phyloP scores from a whole-genome alignment of 1,284 basidiomycete genomes.

The Erythrobasidium hasegawianum region DNA sequence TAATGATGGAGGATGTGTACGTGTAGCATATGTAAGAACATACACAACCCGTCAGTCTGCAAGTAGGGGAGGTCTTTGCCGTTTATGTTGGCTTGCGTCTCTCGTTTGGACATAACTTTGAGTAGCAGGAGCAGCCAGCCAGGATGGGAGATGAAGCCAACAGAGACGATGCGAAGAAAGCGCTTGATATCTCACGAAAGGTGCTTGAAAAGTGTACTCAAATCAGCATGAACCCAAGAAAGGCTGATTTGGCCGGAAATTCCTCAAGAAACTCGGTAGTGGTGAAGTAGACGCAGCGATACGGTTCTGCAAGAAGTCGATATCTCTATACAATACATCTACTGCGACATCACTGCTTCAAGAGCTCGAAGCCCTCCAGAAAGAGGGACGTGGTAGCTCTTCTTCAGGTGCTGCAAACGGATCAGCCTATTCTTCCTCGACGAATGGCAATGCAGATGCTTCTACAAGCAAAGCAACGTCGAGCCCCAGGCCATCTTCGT shows the following conservation, averaged over 20 bases:
- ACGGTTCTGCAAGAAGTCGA: slow-evolving; percentile 86
- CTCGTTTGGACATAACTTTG: too few species aligned
- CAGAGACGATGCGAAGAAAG: slow-evolving; percentile 22
- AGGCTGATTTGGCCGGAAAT: slow-evolving; percentile 55
- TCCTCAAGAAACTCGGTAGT: slow-evolving; percentile 65
- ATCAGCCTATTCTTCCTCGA: slow-evolving; percentile 12
- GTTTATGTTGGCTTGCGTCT: too few species aligned
- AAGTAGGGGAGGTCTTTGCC: too few species aligned
- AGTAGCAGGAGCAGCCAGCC: too few species aligned
- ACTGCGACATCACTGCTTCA: slow-evolving; percentile 68
- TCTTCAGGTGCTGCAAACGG: slow-evolving; percentile 15
- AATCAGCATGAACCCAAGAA: not conserved
- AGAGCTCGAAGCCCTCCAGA: slow-evolving; percentile 56
- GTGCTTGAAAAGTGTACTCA: too few species aligned
- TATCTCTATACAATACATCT: slow-evolving; percentile 74
- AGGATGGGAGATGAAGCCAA: slow-evolving; percentile 3
- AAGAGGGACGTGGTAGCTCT: slow-evolving; percentile 32
- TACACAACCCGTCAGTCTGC: too few species aligned
- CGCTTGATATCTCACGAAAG: slow-evolving; percentile 16
- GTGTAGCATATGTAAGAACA: too few species aligned
- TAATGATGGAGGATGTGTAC: too few species aligned
- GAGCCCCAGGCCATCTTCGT: slow-evolving; percentile 1
- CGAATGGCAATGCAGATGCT: slow-evolving; percentile 1
- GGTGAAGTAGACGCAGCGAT: slow-evolving; percentile 55
- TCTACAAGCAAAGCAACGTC: slow-evolving; percentile 68